Conservation (phyloP, 352 stramenopile species). For the Lagenidium giganteum region DNA sequence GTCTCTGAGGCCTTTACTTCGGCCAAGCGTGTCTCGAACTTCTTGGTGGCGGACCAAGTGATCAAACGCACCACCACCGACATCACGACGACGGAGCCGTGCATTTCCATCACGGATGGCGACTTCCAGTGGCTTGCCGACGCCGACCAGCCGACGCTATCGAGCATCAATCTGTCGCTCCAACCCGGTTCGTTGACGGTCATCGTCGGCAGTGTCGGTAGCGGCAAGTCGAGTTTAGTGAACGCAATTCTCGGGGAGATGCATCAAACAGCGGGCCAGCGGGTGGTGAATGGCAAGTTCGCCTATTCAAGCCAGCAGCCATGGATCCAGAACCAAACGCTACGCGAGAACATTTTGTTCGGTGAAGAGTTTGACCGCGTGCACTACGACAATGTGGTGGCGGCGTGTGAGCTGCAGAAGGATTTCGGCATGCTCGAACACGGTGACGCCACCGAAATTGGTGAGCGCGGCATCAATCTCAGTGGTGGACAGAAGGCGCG, state of each 20-base stretch:
- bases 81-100: too few species aligned
- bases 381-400: conserved; percentile 30
- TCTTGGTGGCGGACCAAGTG: conserved; percentile 36
- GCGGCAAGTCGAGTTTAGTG: conserved; percentile 52
- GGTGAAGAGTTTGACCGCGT: conserved; percentile 22
- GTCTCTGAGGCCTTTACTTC: conserved; percentile 43
- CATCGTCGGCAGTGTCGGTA: conserved; percentile 45
- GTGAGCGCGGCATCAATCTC: conserved; percentile 79
- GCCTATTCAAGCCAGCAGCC: conserved; percentile 23
- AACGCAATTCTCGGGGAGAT: conserved; percentile 50
- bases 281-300: conserved; percentile 22
- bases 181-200: conserved; percentile 45
- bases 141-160: too few species aligned
- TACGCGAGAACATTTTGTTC: conserved; percentile 17
- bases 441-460: conserved; percentile 69
- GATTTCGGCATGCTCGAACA: conserved; percentile 33
- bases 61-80: not conserved
- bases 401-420: conserved; percentile 25
- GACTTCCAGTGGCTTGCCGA: conserved; percentile 34
- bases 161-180: conserved; percentile 48
- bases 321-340: conserved; percentile 12
- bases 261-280: conserved; percentile 13
- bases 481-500: conserved; percentile 80
- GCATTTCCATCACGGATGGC: conserved; percentile 16
- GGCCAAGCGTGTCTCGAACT: conserved; percentile 27